Percentiles rank a stretch among this genome's conserved stretches.
Conservation (phyloP, 441 rosid species). For the Gossypium gossypioides region DNA sequence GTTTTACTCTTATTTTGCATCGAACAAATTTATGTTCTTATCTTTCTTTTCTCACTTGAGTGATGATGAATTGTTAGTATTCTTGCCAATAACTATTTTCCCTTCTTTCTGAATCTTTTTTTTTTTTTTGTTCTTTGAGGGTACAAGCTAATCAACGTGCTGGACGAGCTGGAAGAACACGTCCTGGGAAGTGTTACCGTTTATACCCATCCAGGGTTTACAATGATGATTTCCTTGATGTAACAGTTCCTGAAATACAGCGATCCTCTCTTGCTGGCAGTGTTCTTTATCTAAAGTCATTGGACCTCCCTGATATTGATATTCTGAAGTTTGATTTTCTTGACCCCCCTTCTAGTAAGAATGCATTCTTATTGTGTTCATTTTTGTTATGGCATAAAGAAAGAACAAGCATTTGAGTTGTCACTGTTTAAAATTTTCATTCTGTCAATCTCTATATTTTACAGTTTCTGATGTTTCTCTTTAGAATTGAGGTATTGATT, state of each 20-base stretch:
- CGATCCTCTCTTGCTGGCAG: constrained; percentile 91
- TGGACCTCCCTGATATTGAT: constrained; percentile 88
- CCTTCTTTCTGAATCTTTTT: constrained; percentile 6
- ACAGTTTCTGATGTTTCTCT: background rate
- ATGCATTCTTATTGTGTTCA: constrained; percentile 15
- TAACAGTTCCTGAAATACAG: constrained; percentile 89
- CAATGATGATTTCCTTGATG: constrained; percentile 77
- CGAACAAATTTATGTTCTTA: background rate
- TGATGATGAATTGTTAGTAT: background rate
- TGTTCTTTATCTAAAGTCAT: constrained; percentile 85
- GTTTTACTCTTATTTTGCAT: background rate
- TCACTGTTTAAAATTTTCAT: background rate
- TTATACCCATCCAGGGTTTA: constrained; percentile 65
- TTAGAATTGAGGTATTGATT: constrained; percentile 16
- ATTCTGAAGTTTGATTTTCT: constrained; percentile 93
- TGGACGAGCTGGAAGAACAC: constrained; percentile 97
- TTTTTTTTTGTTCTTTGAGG: constrained; percentile 33
- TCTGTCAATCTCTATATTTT: background rate
- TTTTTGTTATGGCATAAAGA: constrained; percentile 1
- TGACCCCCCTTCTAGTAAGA: constrained; percentile 81
- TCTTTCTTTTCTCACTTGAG: background rate
- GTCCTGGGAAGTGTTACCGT: constrained; percentile 92
- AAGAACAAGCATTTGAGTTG: background rate
- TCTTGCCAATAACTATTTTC: constrained; percentile 2
- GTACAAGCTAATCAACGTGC: constrained; percentile 97